Percentiles rank a stretch among this genome's conserved stretches.
These are phyloP conservation scores for Mycena amicta DNA, from an alignment of 768 basidiomycete genomes.

Conservation along the genomic window DNA sequence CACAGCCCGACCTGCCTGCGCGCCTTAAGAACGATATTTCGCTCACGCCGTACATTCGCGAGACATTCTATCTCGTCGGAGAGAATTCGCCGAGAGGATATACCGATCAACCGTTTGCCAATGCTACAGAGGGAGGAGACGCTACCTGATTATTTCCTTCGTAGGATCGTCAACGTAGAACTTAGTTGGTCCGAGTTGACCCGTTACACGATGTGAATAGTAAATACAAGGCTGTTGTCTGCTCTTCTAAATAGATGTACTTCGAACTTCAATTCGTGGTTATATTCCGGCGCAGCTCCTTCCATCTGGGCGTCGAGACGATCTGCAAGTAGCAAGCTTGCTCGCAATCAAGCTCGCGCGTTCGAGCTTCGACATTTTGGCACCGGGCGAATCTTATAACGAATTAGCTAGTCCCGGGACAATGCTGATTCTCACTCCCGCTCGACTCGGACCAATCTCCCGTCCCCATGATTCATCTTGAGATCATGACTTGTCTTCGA, in stretches of 20 bases:
- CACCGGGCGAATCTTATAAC: conserved; percentile 29
- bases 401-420: not conserved
- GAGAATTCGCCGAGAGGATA: conserved; percentile 29
- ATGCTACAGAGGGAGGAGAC: too few relatives aligned
- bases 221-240: too few relatives aligned
- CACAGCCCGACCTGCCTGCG: conserved; percentile 34
- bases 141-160: too few relatives aligned
- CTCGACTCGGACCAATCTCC: too few relatives aligned
- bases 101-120: conserved; percentile 34
- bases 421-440: not conserved
- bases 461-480: too few relatives aligned
- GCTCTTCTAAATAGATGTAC: too few relatives aligned
- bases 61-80: conserved; percentile 27
- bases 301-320: conserved; percentile 37
- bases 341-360: conserved; percentile 31
- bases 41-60: conserved; percentile 21
- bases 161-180: too few relatives aligned
- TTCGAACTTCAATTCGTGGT: conserved; percentile 15
- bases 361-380: conserved; percentile 32
- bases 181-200: too few relatives aligned
- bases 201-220: too few relatives aligned
- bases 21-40: conserved; percentile 27
- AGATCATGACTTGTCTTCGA: too few relatives aligned
- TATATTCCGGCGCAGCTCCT: conserved; percentile 25
- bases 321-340: conserved; percentile 30